Evolutionary conservation across 208 protist species (phyloP), one percentile per base, ranked within the genome.

Genomic region (Acanthamoeba divionensis): DNA sequence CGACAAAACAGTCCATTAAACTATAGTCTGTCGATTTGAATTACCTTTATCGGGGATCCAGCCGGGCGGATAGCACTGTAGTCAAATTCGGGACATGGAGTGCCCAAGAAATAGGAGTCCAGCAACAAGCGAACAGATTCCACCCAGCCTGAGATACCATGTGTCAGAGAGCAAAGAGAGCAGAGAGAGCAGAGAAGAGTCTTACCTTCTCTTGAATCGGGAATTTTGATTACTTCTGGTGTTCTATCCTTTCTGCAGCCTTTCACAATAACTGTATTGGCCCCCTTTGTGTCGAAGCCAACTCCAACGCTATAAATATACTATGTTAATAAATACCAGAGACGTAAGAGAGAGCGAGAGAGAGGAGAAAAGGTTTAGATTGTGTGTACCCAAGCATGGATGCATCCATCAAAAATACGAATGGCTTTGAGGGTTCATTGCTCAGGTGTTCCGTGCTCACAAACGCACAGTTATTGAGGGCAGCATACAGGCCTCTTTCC

Each of bases 391-490:
- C 95, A 4, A 97, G 89, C 95, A 97, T 97, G 57, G 93, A 67
- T 15, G 92, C 90, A 60, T 97, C 96, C 95, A 97, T 96, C 5
- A 97, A 63, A 57, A 97, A 97, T 7, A 60, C 54, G 65, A 97
- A 97, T 0, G 96, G 96, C 36, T 92, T 94, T 47, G 90, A 71
- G 29, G 88, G 71, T 29, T 91, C 54, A 8, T 50, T 31, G 26
- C 63, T 65, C 69, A 94, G 57, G 65, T 26, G n/a, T 21, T 88
- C 77, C 13, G 92, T 94, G 54, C 86, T 92, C 36, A 94, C 91
- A 60, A 94, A 94, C 12, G 90, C 91, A 55, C 95, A 97, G 77
- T 97, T 97, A 82, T 97, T 97, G 1, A 97, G 73, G 15, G 96
- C 95, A 1, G 96, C 96, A 55, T 91, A 97, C 0, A 97, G 79